Base-by-base conservation (phyloP, 1,284 basidiomycete species). In the Farysia itapuensis region DNA sequence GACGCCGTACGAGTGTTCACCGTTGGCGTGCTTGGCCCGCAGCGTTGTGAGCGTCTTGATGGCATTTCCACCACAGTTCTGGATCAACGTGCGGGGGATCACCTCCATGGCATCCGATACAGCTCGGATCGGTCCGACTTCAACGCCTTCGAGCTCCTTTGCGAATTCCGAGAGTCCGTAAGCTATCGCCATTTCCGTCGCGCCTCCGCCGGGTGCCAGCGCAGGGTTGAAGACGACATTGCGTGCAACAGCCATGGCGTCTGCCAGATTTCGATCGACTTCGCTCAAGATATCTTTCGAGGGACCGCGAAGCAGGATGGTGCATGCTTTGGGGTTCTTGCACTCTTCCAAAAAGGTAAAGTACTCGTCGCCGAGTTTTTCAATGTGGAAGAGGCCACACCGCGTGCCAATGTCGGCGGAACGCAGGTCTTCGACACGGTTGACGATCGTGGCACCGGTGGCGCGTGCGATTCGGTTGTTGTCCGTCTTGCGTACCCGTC, bases 201-300 rank as follows among this genome's bases (percentile, higher is more conserved):
- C 94, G 33, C 94, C 94, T 18, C 94, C 93, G 13, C 94, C 93
- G 0, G 94, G 94, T 0, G 88, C 87, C 16, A 98, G 85, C 12
- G 82, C 78, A 0, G 94, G 94, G 80, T 97, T 89, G 81, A 98
- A 97, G 50, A 96, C 87, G 30, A 93, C 94, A 71, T 97, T 98
- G 24, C 94, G 85, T 0, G 94, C 94, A 32, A 97, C 92, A 19
- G 88, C 85, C 89, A 99, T 97, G 31, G 94, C 94, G 70, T 98
- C 95, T 0, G 92, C 91, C 22, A 98, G 83, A 79, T 98, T 98
- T 35, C 93, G 85, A 79, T 98, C 94, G 68, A 97, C 90, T 80
- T 98, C 94, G 79, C 97, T 95, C 32, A 98, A 82, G 70, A 98
- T 92, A 75, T 98, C 94, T 79, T 98, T 98, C 6, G 90, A 94